Evolutionary conservation across 176 grass and related monocot genomes (phyloP).

Genomic region (Tillandsia fasciculata): DNA sequence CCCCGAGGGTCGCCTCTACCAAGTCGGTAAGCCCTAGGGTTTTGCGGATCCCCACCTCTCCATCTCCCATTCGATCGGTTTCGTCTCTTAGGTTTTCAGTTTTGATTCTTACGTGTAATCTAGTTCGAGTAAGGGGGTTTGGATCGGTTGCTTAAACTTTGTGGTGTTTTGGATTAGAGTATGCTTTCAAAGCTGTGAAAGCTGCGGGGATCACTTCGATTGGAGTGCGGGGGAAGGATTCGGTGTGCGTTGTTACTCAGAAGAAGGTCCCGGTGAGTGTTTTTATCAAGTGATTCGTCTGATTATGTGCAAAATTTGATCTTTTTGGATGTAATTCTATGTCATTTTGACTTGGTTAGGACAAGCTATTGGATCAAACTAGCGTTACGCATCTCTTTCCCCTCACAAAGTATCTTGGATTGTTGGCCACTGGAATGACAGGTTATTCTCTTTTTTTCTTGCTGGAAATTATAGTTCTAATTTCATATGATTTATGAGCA

Average conservation of each 20-base stretch:
- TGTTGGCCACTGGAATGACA: conserved; percentile 93
- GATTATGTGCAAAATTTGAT: not conserved
- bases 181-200: conserved; percentile 99
- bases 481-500: no score
- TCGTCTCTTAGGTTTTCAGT: not conserved
- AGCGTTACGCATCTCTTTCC: conserved; percentile 83
- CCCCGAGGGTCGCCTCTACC: conserved; percentile 91
- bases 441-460: conserved; percentile 18
- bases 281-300: not conserved
- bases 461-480: not conserved
- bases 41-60: not conserved
- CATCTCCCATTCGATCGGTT: not conserved
- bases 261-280: conserved; percentile 96
- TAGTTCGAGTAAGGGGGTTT: no score
- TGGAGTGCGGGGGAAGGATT: conserved; percentile 86
- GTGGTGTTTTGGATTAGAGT: conserved; percentile 39
- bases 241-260: conserved; percentile 92
- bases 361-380: conserved; percentile 84
- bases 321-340: not conserved
- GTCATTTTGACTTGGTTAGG: conserved; percentile 29
- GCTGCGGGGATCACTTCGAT: conserved; percentile 87
- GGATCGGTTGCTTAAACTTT: not conserved
- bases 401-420: conserved; percentile 73
- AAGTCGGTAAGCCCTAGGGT: conserved; percentile 62
- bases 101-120: not conserved